Conservation (phyloP, 2,329 filamentous ascomycete species). For the Ceratocystiopsis minuta region DNA sequence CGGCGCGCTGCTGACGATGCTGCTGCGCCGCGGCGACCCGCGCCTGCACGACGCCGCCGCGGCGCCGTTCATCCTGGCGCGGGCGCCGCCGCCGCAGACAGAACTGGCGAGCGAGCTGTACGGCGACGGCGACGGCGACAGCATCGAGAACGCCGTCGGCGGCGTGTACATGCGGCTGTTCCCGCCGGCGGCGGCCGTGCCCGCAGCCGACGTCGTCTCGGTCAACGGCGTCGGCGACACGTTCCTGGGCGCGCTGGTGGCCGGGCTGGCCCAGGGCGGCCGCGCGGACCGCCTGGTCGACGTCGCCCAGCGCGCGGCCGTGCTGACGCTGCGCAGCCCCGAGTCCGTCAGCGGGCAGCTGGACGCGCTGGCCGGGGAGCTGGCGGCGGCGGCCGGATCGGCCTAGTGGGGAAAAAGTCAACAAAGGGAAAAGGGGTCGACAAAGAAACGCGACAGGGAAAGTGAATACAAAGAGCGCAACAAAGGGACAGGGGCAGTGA, state of each 20-base stretch:
- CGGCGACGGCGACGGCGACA: slow-evolving; percentile 26
- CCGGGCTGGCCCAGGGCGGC: slow-evolving; percentile 48
- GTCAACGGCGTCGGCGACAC: slow-evolving; percentile 94
- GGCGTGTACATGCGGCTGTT: slow-evolving; percentile 71
- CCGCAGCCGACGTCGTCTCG: slow-evolving; percentile 50
- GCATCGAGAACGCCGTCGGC: slow-evolving; percentile 28
- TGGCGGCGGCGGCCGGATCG: slow-evolving; percentile 7
- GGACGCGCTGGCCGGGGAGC: slow-evolving; percentile 8
- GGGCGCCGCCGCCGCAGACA: slow-evolving; percentile 21
- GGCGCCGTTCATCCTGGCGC: slow-evolving; percentile 53
- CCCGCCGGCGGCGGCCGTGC: slow-evolving; percentile 45
- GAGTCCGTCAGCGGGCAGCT: slow-evolving; percentile 41
- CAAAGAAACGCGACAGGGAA: no score
- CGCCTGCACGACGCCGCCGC: slow-evolving; percentile 44
- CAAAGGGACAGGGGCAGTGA: no score
- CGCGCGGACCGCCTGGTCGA: slow-evolving; percentile 46
- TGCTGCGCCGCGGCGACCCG: slow-evolving; percentile 50
- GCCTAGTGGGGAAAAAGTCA: no score
- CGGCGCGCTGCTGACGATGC: slow-evolving; percentile 57
- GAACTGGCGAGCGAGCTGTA: not conserved
- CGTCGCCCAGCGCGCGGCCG: slow-evolving; percentile 65
- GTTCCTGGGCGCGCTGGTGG: slow-evolving; percentile 70
- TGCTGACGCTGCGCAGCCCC: slow-evolving; percentile 56
- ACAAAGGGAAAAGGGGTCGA: no score
- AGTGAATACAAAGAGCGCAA: no score